Evolutionary conservation across 208 protist species (phyloP).

Genomic region (Leishmania guyanensis): DNA sequence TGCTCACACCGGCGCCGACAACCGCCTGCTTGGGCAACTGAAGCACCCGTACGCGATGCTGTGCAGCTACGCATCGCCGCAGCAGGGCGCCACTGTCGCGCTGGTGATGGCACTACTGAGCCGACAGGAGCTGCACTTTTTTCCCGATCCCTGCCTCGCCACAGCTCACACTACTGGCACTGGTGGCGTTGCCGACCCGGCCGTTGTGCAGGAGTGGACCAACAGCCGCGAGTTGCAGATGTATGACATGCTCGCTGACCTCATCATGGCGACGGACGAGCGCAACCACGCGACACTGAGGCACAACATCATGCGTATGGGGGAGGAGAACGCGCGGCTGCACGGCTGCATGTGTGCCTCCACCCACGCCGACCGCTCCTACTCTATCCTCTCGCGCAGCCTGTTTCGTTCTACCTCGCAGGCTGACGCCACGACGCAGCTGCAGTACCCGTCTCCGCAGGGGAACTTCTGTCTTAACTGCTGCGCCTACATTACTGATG

Average conservation of each 20-base stretch:
- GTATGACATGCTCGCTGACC: constrained; percentile 53
- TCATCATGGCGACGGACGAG: constrained; percentile 69
- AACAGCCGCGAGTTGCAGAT: constrained; percentile 37
- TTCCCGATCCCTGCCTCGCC: constrained; percentile 24
- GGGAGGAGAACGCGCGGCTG: constrained; percentile 35
- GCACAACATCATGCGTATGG: constrained; percentile 30
- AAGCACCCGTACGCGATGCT: constrained; percentile 59
- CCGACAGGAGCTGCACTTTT: constrained; percentile 51
- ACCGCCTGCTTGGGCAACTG: constrained; percentile 76
- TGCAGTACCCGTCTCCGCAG: constrained; percentile 4
- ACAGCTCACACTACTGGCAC: background rate
- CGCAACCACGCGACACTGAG: constrained; percentile 43
- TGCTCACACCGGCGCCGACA: constrained; percentile 59
- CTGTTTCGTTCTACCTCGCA: constrained; percentile 10
- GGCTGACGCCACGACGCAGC: background rate
- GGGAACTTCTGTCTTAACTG: constrained; percentile 34
- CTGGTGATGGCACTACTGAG: constrained; percentile 58
- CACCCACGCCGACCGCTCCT: constrained; percentile 1
- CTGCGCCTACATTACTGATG: constrained; percentile 57
- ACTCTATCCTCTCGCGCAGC: background rate
- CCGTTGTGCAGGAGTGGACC: constrained; percentile 44
- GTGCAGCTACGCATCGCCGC: constrained; percentile 56
- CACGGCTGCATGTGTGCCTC: constrained; percentile 48
- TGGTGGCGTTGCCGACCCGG: background rate
- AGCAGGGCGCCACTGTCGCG: constrained; percentile 52